Percentiles rank a stretch among this genome's conserved stretches.
These are phyloP conservation scores for Penicillium arizonense DNA, from an alignment of 495 filamentous ascomycete species.

Conservation along the genomic window DNA sequence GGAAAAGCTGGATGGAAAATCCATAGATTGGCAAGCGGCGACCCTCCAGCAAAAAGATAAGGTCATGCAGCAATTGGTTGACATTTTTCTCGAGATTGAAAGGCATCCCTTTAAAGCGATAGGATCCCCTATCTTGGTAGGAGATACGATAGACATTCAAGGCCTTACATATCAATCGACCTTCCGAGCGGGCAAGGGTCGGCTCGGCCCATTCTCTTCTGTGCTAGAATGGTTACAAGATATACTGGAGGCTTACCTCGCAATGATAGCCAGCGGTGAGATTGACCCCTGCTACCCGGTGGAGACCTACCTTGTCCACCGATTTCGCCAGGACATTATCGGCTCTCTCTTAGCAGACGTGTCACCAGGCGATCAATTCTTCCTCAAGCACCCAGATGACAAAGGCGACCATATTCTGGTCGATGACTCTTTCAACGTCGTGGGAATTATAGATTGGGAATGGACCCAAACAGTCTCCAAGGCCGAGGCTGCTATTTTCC, in stretches of 20 bases:
- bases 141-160: background rate
- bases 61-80: constrained; percentile 32
- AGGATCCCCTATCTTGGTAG: constrained; percentile 18
- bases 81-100: constrained; percentile 33
- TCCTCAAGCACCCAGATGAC: constrained; percentile 40
- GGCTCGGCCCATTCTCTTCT: constrained; percentile 18
- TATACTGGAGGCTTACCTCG: constrained; percentile 6
- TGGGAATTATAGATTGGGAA: constrained; percentile 40
- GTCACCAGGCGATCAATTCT: constrained; percentile 22
- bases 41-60: constrained; percentile 22
- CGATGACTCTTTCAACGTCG: constrained; percentile 35
- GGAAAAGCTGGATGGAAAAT: constrained; percentile 33
- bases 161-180: constrained; percentile 13
- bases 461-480: constrained; percentile 25
- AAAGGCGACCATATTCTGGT: constrained; percentile 43
- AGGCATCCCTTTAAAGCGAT: constrained; percentile 25
- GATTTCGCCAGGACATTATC: constrained; percentile 23
- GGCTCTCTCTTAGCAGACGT: background rate
- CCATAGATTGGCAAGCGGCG: constrained; percentile 24
- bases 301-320: constrained; percentile 25
- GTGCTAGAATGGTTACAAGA: constrained; percentile 4
- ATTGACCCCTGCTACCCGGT: constrained; percentile 12
- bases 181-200: constrained; percentile 11
- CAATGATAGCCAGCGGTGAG: constrained; percentile 7
- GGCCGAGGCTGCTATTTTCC: constrained; percentile 23